Evolutionary conservation across 2,329 filamentous ascomycete genomes (phyloP), one percentile per base, ranked within the genome.

Genomic region (Xylaria sp.): DNA sequence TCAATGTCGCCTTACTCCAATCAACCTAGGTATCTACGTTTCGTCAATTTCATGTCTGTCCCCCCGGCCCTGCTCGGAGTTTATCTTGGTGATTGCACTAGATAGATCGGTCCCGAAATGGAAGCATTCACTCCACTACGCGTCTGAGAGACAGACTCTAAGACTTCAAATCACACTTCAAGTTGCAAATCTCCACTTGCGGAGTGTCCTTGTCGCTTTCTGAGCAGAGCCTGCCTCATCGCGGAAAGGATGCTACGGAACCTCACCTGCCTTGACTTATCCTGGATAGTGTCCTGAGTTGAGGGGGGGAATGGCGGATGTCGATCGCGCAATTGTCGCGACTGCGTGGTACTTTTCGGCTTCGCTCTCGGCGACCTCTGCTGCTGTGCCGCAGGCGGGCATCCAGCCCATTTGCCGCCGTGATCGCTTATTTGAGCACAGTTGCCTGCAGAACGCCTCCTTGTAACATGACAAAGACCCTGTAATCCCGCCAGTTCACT

Each of bases 271-370:
- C 31, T 53, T 61, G 25, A 31, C 62, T 47, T 62, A 42, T 57
- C 57, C 47, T 33, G 57, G 38, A 53, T 47, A 33, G 57, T 51
- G 38, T 55, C 45, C 33, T 58, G 33, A 57, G 56, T 22, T 25
- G 13, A 25, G 11, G 31, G 44, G 31, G 33, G 61, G 33, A 29
- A 20, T 61, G 65, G 68, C 63, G 38, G 42, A 62, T 61, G 69
- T 67, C 71, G 69, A 74, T 74, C 71, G 66, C 69, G 69, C 71
- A 58, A 38, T 69, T 60, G 51, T 66, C 49, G 42, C 44, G 50
- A 53, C 60, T 69, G 69, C 64, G 69, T 63, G 66, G 69, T 67
- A 67, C 69, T 69, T 66, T 64, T 54, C 58, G 56, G 55, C 50
- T 61, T 61, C 51, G 60, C 17, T 36, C 50, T 66, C 45, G 54